Conservation (phyloP, 2,329 filamentous ascomycete genomes). For the Diplocarpon rosae region DNA sequence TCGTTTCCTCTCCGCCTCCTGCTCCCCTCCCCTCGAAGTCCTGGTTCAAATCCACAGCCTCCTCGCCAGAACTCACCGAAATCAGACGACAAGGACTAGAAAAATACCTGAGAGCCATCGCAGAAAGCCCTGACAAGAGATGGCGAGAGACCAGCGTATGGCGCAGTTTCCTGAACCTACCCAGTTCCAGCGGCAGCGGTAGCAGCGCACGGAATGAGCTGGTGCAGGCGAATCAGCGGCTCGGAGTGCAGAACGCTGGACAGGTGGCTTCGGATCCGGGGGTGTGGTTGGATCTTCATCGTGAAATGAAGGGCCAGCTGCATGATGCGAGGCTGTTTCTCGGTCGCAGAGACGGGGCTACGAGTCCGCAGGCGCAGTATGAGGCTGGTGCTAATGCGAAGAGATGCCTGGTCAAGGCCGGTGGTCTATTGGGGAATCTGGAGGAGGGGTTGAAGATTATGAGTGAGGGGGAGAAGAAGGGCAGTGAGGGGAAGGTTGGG, state of each 20-base stretch:
- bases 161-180: conserved; percentile 63
- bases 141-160: conserved; percentile 68
- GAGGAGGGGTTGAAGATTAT: conserved; percentile 53
- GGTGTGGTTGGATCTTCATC: conserved; percentile 67
- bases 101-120: conserved; percentile 59
- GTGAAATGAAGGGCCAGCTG: conserved; percentile 60
- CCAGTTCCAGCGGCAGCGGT: conserved; percentile 33
- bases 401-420: conserved; percentile 58
- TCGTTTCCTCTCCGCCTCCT: conserved; percentile 54
- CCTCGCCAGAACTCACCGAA: conserved; percentile 58
- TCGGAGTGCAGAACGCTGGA: conserved; percentile 11
- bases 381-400: conserved; percentile 68
- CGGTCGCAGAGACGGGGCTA: conserved; percentile 55
- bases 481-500: conserved; percentile 37
- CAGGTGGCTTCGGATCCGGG: conserved; percentile 23
- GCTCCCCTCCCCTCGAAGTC: conserved; percentile 59
- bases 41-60: conserved; percentile 66
- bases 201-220: conserved; percentile 23
- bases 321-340: conserved; percentile 56
- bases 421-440: conserved; percentile 50
- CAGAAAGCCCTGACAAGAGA: conserved; percentile 59
- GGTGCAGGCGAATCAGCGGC: conserved; percentile 21
- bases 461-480: conserved; percentile 34
- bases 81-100: conserved; percentile 59
- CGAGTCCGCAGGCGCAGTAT: conserved; percentile 39